Evolutionary conservation across 352 stramenopile species (phyloP).

Genomic region (Plasmopara halstedii): DNA sequence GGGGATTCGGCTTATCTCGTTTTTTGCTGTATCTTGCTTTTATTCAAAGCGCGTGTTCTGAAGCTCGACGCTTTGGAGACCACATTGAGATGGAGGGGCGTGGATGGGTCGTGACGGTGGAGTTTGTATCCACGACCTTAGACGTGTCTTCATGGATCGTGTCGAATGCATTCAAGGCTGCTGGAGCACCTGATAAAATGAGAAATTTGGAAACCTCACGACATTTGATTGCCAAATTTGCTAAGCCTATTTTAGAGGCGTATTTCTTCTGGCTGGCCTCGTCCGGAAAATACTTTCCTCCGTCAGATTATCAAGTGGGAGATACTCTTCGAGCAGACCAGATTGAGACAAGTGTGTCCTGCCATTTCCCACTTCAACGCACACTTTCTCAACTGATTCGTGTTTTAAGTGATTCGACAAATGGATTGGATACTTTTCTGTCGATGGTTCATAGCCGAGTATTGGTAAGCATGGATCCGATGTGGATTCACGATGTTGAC

Average conservation of each 20-base stretch:
- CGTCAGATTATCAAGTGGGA: constrained; percentile 45
- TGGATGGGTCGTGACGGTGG: constrained; percentile 74
- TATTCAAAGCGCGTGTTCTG: constrained; percentile 65
- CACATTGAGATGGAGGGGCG: constrained; percentile 74
- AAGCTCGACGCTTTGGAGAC: constrained; percentile 52
- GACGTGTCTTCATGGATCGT: constrained; percentile 77
- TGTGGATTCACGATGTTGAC: constrained; percentile 55
- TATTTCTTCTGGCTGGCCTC: constrained; percentile 81
- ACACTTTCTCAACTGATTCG: constrained; percentile 66
- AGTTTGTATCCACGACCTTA: constrained; percentile 78
- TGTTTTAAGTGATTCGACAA: constrained; percentile 48
- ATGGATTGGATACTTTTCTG: constrained; percentile 53
- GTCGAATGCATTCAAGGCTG: constrained; percentile 65
- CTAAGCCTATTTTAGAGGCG: constrained; percentile 59
- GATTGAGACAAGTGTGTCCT: constrained; percentile 59
- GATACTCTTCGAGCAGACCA: constrained; percentile 46
- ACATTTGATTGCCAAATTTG: constrained; percentile 43
- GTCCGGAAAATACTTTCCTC: constrained; percentile 69
- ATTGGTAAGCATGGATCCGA: constrained; percentile 14
- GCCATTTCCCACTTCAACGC: constrained; percentile 75
- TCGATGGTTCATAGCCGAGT: constrained; percentile 34
- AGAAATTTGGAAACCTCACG: constrained; percentile 16
- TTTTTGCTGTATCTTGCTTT: constrained; percentile 74
- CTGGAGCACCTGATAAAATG: constrained; percentile 12
- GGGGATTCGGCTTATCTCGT: constrained; percentile 37